Percentiles rank a stretch among this genome's conserved stretches.
These are phyloP conservation scores for Plasmodium inui DNA, from an alignment of 169 alveolate species.

Conservation along the genomic window DNA sequence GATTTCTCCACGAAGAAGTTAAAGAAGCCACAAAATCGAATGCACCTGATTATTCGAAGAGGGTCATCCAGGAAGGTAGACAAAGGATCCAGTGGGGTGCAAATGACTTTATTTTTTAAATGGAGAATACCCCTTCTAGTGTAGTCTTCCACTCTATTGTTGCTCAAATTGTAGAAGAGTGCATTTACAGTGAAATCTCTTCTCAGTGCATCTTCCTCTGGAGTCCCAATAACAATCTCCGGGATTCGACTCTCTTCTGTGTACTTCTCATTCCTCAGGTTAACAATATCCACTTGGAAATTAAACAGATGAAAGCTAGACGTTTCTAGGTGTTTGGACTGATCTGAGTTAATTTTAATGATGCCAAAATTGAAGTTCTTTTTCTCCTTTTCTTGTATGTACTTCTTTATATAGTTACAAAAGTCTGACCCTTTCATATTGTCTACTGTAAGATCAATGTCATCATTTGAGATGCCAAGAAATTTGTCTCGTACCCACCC, in stretches of 20 bases:
- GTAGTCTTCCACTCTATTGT: constrained; percentile 95
- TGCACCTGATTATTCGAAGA: constrained; percentile 96
- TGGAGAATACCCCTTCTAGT: constrained; percentile 94
- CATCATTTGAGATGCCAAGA: constrained; percentile 85
- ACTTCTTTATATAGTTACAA: constrained; percentile 81
- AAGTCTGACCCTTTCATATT: constrained; percentile 93
- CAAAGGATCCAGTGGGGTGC: constrained; percentile 95
- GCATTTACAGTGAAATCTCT: constrained; percentile 98
- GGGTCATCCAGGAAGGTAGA: constrained; percentile 98
- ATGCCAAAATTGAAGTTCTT: constrained; percentile 90
- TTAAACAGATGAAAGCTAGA: constrained; percentile 94
- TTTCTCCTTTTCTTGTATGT: constrained; percentile 83
- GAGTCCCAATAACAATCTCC: constrained; percentile 93
- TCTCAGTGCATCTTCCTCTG: constrained; percentile 96
- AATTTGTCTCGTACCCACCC: constrained; percentile 99
- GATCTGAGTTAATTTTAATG: constrained; percentile 94
- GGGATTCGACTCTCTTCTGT: constrained; percentile 96
- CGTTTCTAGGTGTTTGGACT: constrained; percentile 97
- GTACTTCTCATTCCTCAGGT: constrained; percentile 96
- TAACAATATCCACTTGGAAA: constrained; percentile 95
- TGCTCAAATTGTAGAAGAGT: constrained; percentile 95
- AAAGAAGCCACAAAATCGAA: constrained; percentile 95
- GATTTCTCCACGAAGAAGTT: constrained; percentile 86
- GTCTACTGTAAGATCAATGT: constrained; percentile 98
- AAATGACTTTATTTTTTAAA: constrained; percentile 90